A percentile compares a stretch with the other conserved stretches of the same genome.
phyloP scores from a whole-genome alignment of 495 filamentous ascomycete genomes.

The Glarea lozoyensis region DNA sequence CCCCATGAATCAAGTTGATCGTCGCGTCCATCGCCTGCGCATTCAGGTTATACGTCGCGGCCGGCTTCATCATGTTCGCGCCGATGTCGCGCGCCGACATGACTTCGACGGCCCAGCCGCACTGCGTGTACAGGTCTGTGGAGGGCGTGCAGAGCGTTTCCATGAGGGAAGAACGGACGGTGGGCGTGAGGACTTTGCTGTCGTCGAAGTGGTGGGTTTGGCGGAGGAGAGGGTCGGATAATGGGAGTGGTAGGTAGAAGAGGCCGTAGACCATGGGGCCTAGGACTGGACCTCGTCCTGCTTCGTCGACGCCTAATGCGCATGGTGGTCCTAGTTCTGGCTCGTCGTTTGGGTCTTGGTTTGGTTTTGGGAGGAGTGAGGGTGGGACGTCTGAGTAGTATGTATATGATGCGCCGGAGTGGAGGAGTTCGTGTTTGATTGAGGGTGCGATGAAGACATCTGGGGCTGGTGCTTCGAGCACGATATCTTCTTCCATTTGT shows the following conservation, averaged over 20 bases:
- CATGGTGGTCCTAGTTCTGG: constrained; percentile 37
- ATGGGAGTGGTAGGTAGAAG: constrained; percentile 66
- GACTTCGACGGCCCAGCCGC: constrained; percentile 73
- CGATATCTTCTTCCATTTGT: constrained; percentile 27
- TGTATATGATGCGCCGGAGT: constrained; percentile 71
- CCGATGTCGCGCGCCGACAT: constrained; percentile 82
- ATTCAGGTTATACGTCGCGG: constrained; percentile 78
- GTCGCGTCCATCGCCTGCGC: constrained; percentile 98
- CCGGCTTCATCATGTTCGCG: constrained; percentile 66
- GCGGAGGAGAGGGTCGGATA: constrained; percentile 64
- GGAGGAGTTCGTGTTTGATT: constrained; percentile 49
- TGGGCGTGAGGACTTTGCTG: constrained; percentile 75
- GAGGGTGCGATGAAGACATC: constrained; percentile 73
- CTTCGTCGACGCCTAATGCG: constrained; percentile 88
- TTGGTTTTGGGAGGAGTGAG: constrained; percentile 34
- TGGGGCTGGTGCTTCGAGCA: constrained; percentile 46
- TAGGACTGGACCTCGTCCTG: constrained; percentile 87
- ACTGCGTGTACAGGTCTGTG: constrained; percentile 55
- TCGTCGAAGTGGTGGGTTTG: constrained; percentile 80
- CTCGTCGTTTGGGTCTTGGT: constrained; percentile 27
- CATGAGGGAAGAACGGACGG: constrained; percentile 68
- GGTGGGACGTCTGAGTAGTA: constrained; percentile 69
- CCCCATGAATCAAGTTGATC: constrained; percentile 67
- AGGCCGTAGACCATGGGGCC: constrained; percentile 96
- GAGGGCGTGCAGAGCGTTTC: constrained; percentile 55